A percentile compares a stretch with the other conserved stretches of the same genome.
phyloP scores from a whole-genome alignment of 495 filamentous ascomycete genomes.

The Neurospora sublineolata region DNA sequence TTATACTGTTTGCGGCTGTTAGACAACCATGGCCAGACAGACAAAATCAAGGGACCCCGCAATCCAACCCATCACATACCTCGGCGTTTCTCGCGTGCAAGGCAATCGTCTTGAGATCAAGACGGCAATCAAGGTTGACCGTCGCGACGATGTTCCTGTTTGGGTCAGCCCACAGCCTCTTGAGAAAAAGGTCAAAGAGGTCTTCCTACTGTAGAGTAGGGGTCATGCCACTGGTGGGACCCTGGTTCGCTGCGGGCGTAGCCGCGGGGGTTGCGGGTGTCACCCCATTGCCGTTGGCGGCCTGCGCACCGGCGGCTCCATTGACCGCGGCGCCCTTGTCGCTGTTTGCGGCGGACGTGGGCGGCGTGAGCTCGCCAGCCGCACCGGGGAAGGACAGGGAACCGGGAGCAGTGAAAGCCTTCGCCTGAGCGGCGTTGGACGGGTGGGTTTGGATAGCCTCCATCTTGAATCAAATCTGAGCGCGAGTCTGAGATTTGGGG shows the following conservation, averaged over 20 bases:
- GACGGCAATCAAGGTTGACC: slow-evolving; percentile 94
- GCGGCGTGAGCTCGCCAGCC: slow-evolving; percentile 68
- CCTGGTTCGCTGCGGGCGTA: slow-evolving; percentile 67
- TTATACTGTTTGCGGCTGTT: slow-evolving; percentile 23
- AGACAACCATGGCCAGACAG: slow-evolving; percentile 25
- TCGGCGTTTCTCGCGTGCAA: slow-evolving; percentile 97
- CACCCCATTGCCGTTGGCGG: slow-evolving; percentile 64
- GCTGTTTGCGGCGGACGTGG: slow-evolving; percentile 42
- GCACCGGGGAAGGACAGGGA: slow-evolving; percentile 85
- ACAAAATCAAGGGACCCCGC: slow-evolving; percentile 20
- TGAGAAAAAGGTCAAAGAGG: slow-evolving; percentile 24
- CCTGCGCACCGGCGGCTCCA: slow-evolving; percentile 47
- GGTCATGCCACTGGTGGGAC: slow-evolving; percentile 76
- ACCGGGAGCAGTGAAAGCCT: slow-evolving; percentile 78
- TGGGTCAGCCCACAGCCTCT: slow-evolving; percentile 46
- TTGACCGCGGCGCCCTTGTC: slow-evolving; percentile 37
- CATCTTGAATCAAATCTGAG: slow-evolving; percentile 43
- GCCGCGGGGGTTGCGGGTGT: slow-evolving; percentile 92
- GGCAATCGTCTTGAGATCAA: slow-evolving; percentile 98
- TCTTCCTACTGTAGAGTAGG: slow-evolving; percentile 95
- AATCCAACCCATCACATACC: slow-evolving; percentile 17
- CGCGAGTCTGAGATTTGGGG: slow-evolving; percentile 7
- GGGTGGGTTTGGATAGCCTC: slow-evolving; percentile 84
- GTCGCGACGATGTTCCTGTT: slow-evolving; percentile 98
- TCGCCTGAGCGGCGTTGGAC: slow-evolving; percentile 75